Conservation (phyloP, 176 grass and related monocot genomes). For the Juncus inflexus region DNA sequence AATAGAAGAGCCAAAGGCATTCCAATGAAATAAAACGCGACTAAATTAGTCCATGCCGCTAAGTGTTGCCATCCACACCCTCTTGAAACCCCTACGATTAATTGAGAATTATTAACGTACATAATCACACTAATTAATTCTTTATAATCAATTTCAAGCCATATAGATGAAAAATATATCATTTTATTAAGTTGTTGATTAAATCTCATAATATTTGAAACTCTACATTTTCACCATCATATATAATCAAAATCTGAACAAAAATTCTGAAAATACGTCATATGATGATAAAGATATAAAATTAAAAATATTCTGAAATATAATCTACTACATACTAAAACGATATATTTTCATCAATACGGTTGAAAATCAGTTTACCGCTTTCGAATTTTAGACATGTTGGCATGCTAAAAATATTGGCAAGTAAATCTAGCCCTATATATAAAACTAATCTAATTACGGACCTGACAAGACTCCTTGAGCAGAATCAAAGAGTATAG, state of each 20-base stretch:
- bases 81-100: conserved; percentile 54
- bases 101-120: neutral
- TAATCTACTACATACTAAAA: too few species aligned
- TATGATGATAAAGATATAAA: neutral
- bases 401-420: too few species aligned
- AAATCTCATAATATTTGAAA: too few species aligned
- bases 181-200: too few species aligned
- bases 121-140: neutral
- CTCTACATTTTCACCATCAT: too few species aligned
- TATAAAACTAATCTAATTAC: too few species aligned
- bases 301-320: too few species aligned
- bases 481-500: conserved; percentile 74
- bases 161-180: neutral
- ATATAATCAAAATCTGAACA: too few species aligned
- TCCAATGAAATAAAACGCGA: conserved; percentile 83
- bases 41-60: conserved; percentile 70
- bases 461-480: conserved; percentile 73
- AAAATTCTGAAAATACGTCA: neutral
- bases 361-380: too few species aligned
- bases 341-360: too few species aligned
- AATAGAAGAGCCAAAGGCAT: conserved; percentile 68
- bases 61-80: conserved; percentile 97
- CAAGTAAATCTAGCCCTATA: too few species aligned
- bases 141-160: neutral
- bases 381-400: too few species aligned